phyloP scores from a whole-genome alignment of 345 rosid species.

The Gossypium anomalum region DNA sequence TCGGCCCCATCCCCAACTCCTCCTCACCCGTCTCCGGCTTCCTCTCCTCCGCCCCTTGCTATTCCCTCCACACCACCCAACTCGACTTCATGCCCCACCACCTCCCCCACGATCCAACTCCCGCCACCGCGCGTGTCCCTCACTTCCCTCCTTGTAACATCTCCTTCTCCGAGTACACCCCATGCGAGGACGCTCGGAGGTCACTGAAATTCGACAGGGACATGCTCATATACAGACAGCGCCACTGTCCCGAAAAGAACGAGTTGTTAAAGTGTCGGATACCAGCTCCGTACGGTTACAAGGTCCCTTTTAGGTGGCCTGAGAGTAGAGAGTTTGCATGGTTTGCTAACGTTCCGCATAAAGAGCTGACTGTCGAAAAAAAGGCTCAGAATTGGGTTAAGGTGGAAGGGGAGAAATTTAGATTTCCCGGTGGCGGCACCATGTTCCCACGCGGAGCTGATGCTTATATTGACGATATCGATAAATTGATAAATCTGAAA shows the following conservation, averaged over 20 bases:
- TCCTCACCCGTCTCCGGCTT: not conserved
- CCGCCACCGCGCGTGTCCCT: slow-evolving; percentile 29
- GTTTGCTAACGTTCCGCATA: slow-evolving; percentile 92
- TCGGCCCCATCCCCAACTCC: slow-evolving; percentile 21
- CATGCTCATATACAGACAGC: slow-evolving; percentile 62
- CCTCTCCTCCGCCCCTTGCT: slow-evolving; percentile 16
- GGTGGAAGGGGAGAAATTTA: slow-evolving; percentile 55
- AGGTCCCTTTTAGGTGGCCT: slow-evolving; percentile 82
- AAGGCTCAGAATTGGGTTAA: slow-evolving; percentile 86
- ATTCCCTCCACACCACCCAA: slow-evolving; percentile 9
- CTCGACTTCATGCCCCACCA: slow-evolving; percentile 66
- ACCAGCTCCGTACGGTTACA: slow-evolving; percentile 79
- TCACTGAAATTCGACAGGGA: slow-evolving; percentile 51
- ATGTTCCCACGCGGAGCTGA: slow-evolving; percentile 91
- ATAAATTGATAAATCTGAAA: slow-evolving; percentile 61
- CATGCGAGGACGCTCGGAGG: slow-evolving; percentile 61
- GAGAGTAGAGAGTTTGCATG: slow-evolving; percentile 71
- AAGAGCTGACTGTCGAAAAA: slow-evolving; percentile 81
- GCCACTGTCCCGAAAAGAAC: slow-evolving; percentile 59
- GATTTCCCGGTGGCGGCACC: slow-evolving; percentile 96
- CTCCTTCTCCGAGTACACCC: slow-evolving; percentile 56
- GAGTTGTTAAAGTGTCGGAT: slow-evolving; percentile 62
- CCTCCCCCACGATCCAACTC: slow-evolving; percentile 38
- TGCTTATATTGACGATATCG: slow-evolving; percentile 75
- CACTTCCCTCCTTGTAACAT: slow-evolving; percentile 58